Evolutionary conservation across 805 yeast species (phyloP).

Genomic region (Sungouiozyma ichnusensis): DNA sequence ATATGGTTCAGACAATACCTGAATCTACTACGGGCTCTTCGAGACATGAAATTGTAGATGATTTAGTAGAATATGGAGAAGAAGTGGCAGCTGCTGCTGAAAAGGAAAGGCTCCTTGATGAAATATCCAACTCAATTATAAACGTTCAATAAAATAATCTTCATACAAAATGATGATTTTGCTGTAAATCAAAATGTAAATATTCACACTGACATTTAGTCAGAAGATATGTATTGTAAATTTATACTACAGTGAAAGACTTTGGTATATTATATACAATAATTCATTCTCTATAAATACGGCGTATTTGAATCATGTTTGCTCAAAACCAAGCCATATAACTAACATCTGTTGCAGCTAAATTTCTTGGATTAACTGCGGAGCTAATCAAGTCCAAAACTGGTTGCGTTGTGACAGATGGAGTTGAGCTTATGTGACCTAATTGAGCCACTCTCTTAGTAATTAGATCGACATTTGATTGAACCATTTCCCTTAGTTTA

Average conservation of each 20-base stretch:
- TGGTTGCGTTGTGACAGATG: slow-evolving; percentile 70
- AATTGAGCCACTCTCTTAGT: slow-evolving; percentile 69
- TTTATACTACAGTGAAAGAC: too few species aligned
- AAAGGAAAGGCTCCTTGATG: not conserved
- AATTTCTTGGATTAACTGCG: slow-evolving; percentile 89
- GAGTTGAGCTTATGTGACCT: slow-evolving; percentile 48
- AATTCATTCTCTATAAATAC: not conserved
- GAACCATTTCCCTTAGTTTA: slow-evolving; percentile 76
- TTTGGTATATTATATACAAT: not conserved
- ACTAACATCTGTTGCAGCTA: slow-evolving; percentile 82
- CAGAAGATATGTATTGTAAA: not conserved
- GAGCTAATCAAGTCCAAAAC: slow-evolving; percentile 83
- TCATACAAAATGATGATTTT: not conserved
- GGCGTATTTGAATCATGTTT: not conserved
- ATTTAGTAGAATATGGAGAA: not conserved
- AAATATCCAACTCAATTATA: not conserved
- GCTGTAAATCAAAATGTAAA: not conserved
- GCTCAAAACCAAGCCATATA: slow-evolving; percentile 87
- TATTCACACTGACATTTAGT: too few species aligned
- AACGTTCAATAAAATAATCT: not conserved
- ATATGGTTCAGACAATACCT: slow-evolving; percentile 3
- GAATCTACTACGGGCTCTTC: not conserved
- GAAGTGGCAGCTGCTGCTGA: not conserved
- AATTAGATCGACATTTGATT: slow-evolving; percentile 76
- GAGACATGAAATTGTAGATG: not conserved